Percentiles rank a stretch among this genome's conserved stretches.
Conservation (phyloP, 371 early-diverging fungal genomes). For the Zychaea mexicana region DNA sequence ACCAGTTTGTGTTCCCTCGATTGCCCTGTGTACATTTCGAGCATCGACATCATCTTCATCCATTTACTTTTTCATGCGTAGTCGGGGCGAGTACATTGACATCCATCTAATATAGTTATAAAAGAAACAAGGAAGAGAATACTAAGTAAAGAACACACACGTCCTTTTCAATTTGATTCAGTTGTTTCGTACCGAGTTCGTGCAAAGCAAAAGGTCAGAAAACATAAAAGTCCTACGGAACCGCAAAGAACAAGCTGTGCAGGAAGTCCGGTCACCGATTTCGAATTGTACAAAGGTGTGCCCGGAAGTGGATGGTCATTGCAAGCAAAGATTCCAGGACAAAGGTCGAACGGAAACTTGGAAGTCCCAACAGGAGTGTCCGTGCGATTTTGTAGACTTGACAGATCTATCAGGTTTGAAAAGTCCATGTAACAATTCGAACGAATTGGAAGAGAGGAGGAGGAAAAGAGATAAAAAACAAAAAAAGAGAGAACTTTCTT, state of each 20-base stretch:
- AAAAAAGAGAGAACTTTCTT: not conserved
- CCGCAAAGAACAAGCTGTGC: slow-evolving; percentile 50
- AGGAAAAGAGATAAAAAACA: not conserved
- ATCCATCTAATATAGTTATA: slow-evolving; percentile 49
- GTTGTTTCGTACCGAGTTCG: slow-evolving; percentile 32
- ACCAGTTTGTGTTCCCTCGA: not conserved
- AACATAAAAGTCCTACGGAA: slow-evolving; percentile 41
- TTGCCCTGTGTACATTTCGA: no score
- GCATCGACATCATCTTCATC: not conserved
- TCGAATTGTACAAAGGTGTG: slow-evolving; percentile 42
- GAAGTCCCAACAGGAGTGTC: not conserved
- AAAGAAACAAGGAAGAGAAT: not conserved
- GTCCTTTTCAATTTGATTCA: not conserved
- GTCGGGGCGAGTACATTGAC: slow-evolving; percentile 62
- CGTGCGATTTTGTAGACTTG: slow-evolving; percentile 1
- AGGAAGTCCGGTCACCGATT: slow-evolving; percentile 45
- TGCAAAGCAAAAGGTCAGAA: slow-evolving; percentile 45
- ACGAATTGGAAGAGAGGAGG: not conserved
- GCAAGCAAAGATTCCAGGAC: slow-evolving; percentile 30
- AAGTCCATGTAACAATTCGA: slow-evolving; percentile 4
- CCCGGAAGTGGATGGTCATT: slow-evolving; percentile 45
- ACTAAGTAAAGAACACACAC: not conserved
- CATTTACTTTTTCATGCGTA: slow-evolving; percentile 59
- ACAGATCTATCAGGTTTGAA: slow-evolving; percentile 2
- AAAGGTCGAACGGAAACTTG: slow-evolving; percentile 23